A percentile compares a stretch with the other conserved stretches of the same genome.
phyloP scores from a whole-genome alignment of 805 yeast genomes.

The Starmerella bombicola region DNA sequence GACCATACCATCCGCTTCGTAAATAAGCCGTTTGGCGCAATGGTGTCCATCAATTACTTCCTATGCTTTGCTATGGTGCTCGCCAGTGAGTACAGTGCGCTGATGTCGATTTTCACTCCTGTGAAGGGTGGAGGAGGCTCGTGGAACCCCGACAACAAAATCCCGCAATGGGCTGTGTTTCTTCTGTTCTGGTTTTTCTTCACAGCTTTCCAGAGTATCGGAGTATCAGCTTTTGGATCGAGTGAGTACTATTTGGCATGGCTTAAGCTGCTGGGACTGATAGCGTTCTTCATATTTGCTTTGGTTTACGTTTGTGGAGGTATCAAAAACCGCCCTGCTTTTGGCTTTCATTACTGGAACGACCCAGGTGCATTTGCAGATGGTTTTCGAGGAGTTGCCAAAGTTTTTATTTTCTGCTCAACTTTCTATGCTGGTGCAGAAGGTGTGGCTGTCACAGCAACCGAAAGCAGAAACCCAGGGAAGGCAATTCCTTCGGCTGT shows the following conservation, averaged over 20 bases:
- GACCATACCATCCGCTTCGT: conserved; percentile 38
- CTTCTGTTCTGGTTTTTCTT: conserved; percentile 43
- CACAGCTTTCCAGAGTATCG: conserved; percentile 36
- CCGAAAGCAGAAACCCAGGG: conserved; percentile 50
- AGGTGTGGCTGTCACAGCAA: conserved; percentile 50
- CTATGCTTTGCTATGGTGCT: conserved; percentile 39
- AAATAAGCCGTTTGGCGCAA: conserved; percentile 38
- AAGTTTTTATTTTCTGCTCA: conserved; percentile 45
- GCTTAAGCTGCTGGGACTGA: conserved; percentile 44
- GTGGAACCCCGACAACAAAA: conserved; percentile 32
- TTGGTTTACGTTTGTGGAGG: conserved; percentile 47
- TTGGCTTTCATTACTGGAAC: conserved; percentile 51
- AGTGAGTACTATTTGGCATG: conserved; percentile 49
- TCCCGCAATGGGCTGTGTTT: conserved; percentile 38
- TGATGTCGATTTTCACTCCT: conserved; percentile 33
- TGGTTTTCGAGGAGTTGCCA: conserved; percentile 36
- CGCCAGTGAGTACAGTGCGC: conserved; percentile 40
- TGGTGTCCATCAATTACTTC: conserved; percentile 39
- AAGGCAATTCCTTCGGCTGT: conserved; percentile 50
- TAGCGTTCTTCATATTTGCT: conserved; percentile 45
- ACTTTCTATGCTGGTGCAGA: conserved; percentile 51
- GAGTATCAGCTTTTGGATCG: conserved; percentile 47
- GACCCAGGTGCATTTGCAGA: conserved; percentile 37
- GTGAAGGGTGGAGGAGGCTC: conserved; percentile 6
- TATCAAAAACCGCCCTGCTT: conserved; percentile 38